Evolutionary conservation across 2,329 filamentous ascomycete species (phyloP), one percentile per base, ranked within the genome.

Genomic region (Dothistroma septosporum): DNA sequence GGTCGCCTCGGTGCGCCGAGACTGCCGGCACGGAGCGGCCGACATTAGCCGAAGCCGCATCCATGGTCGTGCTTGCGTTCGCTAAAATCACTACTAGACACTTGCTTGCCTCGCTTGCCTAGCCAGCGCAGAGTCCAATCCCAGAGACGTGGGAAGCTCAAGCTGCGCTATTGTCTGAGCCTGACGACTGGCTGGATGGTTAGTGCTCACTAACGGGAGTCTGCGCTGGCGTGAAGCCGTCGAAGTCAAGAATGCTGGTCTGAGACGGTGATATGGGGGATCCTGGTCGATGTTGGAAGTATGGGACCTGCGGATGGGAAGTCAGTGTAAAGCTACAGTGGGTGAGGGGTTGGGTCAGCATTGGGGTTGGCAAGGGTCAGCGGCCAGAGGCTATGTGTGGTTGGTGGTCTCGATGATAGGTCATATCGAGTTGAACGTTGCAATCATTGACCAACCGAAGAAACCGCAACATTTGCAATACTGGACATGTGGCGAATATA

Each of bases 161-260:
- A 16, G 8, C 16, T 44, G 41, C 41, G 41, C 16, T 44, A 16
- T 37, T 37, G 33, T 37, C 10, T 37, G 33, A 37, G 48, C 24
- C 48, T 53, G 50, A 35, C 50, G 33, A 35, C 31, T 32, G 50
- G 24, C 31, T 21, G 31, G 12, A 2, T 21, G 3, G 28, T 35
- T 12, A 32, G 41, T 53, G 50, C 24, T 14, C 50, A 35, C 50
- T 53, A 53, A 53, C 31, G 50, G 50, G 14, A 32, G 50, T 53
- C 24, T 35, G 50, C 50, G 50, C 50, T 53, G 50, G 50, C 50
- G 50, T 22, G 50, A 53, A 53, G 50, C 50, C 49, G 49, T 35
- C 49, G 49, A 53, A 53, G 49, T 53, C 11, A 32, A 32, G 14
- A 32, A 32, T 37, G 35, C 16, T 37, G 3, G 35, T 37, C 35